Evolutionary conservation across 495 filamentous ascomycete species (phyloP).

Genomic region (Penicillium bovifimosum): DNA sequence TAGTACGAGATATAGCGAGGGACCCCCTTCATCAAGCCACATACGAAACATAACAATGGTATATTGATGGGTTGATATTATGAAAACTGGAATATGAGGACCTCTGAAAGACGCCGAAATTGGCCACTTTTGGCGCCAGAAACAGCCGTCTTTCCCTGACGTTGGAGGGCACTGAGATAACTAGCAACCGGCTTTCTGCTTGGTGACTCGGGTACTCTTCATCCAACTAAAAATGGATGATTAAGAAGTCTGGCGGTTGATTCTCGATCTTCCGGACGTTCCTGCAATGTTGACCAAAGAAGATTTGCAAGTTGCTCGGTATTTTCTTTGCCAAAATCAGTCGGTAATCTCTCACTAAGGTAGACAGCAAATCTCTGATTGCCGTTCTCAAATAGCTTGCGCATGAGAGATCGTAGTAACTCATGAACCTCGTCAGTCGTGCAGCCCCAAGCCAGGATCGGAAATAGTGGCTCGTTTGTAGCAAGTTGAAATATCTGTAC

Average conservation of each 20-base stretch:
- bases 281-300: neutral
- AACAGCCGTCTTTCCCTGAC: no score
- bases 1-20: neutral
- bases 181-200: no score
- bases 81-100: no score
- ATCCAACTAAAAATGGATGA: neutral
- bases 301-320: neutral
- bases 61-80: conserved; percentile 9
- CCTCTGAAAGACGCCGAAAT: no score
- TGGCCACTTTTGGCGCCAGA: no score
- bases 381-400: neutral
- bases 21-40: neutral
- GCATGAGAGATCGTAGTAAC: conserved; percentile 5
- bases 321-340: neutral
- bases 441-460: conserved; percentile 11
- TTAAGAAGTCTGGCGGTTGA: neutral
- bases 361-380: conserved; percentile 5
- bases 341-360: neutral
- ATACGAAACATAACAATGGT: conserved; percentile 5
- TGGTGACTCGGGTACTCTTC: no score
- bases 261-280: neutral
- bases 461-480: conserved; percentile 23
- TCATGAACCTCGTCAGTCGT: conserved; percentile 9
- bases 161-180: no score
- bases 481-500: conserved; percentile 22